Base-by-base conservation (phyloP, 2,329 filamentous ascomycete species). In the Phoma sp. region DNA sequence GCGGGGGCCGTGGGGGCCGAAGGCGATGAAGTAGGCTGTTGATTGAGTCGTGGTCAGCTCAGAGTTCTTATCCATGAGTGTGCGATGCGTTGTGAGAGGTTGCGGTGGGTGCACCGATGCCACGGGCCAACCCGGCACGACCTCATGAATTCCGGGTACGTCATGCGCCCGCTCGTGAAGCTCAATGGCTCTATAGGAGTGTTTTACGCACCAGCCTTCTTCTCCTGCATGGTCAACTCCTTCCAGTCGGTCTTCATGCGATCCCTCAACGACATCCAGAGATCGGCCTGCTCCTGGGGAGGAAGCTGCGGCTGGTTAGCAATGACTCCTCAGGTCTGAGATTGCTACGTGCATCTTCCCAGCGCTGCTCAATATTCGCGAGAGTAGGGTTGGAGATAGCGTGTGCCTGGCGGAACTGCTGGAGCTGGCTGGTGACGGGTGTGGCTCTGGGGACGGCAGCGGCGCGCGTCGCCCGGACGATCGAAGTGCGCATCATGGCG, bases 211-310 rank as follows among this genome's bases (percentile, higher is more conserved):
- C 95, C 93, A 71, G 95, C 95, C 84, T 96, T 98, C 91, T 99
- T 96, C 86, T 99, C 95, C 80, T 95, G 90, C 73, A 96, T 68
- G 46, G 95, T 97, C 82, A 99, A 83, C 75, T 98, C 92, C 75
- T 89, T 86, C 95, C 95, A 99, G 83, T 92, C 92, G 71, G 86
- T 87, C 90, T 96, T 97, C 95, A 99, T 99, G 75, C 95, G 90
- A 82, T 99, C 95, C 79, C 95, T 87, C 78, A 99, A 84, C 69
- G 90, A 84, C 95, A 99, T 99, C 95, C 95, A 99, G 71, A 99
- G 84, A 76, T 99, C 95, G 67, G 95, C 95, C 87, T 99, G 95
- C 86, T 99, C 95, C 84, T 96, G 92, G 63, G 95, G 92, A 56
- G 93, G 93, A 91, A 40, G 34, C 49, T 54, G 34, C 33, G 15